These are phyloP conservation scores for Fusarium circinatum DNA, from an alignment of 2,329 filamentous ascomycete species.

Conservation along the genomic window DNA sequence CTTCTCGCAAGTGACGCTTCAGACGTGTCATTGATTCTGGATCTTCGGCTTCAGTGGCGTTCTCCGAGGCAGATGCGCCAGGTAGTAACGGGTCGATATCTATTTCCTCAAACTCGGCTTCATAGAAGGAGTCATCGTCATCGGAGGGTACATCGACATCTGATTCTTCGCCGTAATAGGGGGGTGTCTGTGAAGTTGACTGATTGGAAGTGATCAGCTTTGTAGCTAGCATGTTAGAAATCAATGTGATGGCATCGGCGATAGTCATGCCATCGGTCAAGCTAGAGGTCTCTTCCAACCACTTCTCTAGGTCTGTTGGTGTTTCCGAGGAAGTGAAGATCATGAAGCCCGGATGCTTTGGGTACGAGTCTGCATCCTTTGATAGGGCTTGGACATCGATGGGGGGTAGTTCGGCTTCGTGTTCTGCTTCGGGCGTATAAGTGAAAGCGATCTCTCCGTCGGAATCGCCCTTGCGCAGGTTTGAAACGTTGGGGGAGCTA, in stretches of 20 bases:
- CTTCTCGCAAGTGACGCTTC: conserved; percentile 57
- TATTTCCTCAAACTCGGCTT: conserved; percentile 29
- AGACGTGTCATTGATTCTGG: conserved; percentile 14
- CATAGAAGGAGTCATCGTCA: conserved; percentile 12
- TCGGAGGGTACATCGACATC: conserved; percentile 21
- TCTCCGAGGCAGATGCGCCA: background rate
- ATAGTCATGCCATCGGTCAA: conserved; percentile 48
- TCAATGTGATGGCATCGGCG: conserved; percentile 21
- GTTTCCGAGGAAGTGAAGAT: conserved; percentile 55
- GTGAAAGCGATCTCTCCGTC: conserved; percentile 78
- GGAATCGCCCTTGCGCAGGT: conserved; percentile 70
- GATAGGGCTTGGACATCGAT: conserved; percentile 53
- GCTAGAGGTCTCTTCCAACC: conserved; percentile 54
- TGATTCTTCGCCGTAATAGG: background rate
- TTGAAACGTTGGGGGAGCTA: conserved; percentile 60
- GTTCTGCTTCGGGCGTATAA: conserved; percentile 57
- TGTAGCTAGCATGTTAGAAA: conserved; percentile 25
- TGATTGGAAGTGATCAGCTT: conserved; percentile 12
- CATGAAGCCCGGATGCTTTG: conserved; percentile 52
- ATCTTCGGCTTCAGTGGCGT: background rate
- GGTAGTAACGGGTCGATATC: conserved; percentile 28
- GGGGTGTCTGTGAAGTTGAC: background rate
- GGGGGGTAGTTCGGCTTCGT: conserved; percentile 38
- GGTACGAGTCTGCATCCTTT: conserved; percentile 52
- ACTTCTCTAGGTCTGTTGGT: conserved; percentile 53